These are phyloP conservation scores for Amoeboaphelidium protococcarum DNA, from an alignment of 371 early-diverging fungal genomes.

Conservation along the genomic window DNA sequence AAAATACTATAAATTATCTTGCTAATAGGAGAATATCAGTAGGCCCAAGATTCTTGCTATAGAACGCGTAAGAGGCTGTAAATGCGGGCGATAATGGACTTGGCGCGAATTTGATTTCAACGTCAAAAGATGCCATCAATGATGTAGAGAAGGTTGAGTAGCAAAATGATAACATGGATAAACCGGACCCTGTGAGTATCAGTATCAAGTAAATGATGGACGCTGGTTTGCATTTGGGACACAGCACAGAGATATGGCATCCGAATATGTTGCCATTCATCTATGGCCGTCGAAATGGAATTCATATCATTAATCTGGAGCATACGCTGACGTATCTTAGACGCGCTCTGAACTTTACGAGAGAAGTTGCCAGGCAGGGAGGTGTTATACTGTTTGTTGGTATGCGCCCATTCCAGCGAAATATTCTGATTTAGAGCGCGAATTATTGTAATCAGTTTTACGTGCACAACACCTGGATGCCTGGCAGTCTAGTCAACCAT, in stretches of 20 bases:
- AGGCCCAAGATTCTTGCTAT: too few relatives aligned
- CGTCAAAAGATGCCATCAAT: too few relatives aligned
- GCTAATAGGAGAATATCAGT: too few relatives aligned
- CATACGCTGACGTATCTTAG: conserved; percentile 65
- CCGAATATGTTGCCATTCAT: conserved; percentile 56
- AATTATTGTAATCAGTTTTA: conserved; percentile 43
- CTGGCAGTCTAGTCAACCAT: conserved; percentile 70
- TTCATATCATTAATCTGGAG: conserved; percentile 82
- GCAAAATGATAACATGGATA: too few relatives aligned
- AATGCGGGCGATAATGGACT: too few relatives aligned
- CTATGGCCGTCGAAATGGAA: conserved; percentile 66
- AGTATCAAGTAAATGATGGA: conserved; percentile 41
- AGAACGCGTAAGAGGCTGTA: too few relatives aligned
- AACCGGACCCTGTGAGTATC: too few relatives aligned
- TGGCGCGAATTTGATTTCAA: too few relatives aligned
- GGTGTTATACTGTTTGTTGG: conserved; percentile 77
- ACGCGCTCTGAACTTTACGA: conserved; percentile 43
- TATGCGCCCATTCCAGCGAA: conserved; percentile 33
- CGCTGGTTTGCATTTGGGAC: conserved; percentile 75
- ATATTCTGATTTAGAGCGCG: conserved; percentile 53
- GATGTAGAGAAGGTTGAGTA: too few relatives aligned
- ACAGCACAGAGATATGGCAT: conserved; percentile 46
- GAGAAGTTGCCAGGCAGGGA: conserved; percentile 41
- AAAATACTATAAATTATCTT: too few relatives aligned
- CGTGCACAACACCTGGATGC: conserved; percentile 51